A percentile compares a stretch with the other conserved stretches of the same genome.
Conservation (phyloP, 192 early-diverging fungal genomes). For the Spinellus fusiger region DNA sequence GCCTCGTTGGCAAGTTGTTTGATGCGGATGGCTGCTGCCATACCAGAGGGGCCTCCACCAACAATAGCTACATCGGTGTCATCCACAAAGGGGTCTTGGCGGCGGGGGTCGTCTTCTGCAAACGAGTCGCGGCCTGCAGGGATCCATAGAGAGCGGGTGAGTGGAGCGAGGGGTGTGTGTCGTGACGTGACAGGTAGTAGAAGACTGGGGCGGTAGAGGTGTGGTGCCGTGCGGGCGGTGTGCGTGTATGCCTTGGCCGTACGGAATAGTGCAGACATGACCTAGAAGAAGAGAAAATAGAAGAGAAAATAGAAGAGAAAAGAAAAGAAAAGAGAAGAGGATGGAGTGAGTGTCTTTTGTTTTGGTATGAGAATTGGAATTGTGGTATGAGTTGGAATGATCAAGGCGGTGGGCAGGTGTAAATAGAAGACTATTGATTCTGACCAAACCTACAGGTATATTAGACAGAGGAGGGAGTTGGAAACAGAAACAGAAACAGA, state of each 20-base stretch:
- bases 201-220: too few species aligned
- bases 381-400: too few species aligned
- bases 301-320: neutral
- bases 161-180: neutral
- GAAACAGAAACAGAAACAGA: too few species aligned
- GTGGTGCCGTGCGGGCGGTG: too few species aligned
- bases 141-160: slow-evolving; percentile 19
- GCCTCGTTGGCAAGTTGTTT: slow-evolving; percentile 82
- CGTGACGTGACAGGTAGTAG: too few species aligned
- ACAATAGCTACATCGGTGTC: slow-evolving; percentile 96
- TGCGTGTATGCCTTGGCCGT: too few species aligned
- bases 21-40: slow-evolving; percentile 91
- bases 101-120: slow-evolving; percentile 40
- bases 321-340: neutral
- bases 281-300: neutral
- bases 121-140: slow-evolving; percentile 27
- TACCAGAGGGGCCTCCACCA: slow-evolving; percentile 89
- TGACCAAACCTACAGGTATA: too few species aligned
- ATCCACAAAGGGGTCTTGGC: slow-evolving; percentile 64
- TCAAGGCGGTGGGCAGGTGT: too few species aligned
- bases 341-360: neutral
- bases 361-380: too few species aligned
- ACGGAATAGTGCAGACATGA: too few species aligned
- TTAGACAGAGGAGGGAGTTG: too few species aligned
- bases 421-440: too few species aligned